Evolutionary conservation across 1,284 basidiomycete genomes (phyloP), one percentile per base, ranked within the genome.

Genomic region (Pseudomicrostroma phylloplanum): DNA sequence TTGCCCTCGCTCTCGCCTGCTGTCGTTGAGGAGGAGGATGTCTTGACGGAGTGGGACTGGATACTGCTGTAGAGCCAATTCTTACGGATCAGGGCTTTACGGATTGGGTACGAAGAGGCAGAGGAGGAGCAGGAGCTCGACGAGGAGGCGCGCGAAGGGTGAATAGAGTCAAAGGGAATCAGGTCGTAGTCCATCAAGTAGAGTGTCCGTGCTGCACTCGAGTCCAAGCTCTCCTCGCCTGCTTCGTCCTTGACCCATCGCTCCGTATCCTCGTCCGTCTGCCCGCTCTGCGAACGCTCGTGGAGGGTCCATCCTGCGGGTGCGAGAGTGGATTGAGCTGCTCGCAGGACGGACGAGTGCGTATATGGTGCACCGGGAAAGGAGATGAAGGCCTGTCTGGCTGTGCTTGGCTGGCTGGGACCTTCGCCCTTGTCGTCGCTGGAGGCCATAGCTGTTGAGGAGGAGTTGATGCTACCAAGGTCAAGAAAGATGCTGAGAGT

Each of bases 51-150:
- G 51, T 54, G 51, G 3, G 71, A 55, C 58, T 85, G 85, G 19
- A 94, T 84, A 54, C 87, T 88, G 42, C 86, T 85, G 25, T 92
- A 88, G 1, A 98, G 84, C 78, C 89, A 92, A 76, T 97, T 92
- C 79, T 98, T 98, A 61, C 96, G 86, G 69, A 97, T 98, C 53
- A 98, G 84, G 26, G 89, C 88, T 79, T 96, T 94, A 59, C 92
- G 86, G 77, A 96, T 92, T 15, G 87, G 87, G 76, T 94, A 96
- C 54, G 88, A 89, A 41, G 51, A 54, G 51, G 25, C 51, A 13
- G 51, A 54, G 51, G 51, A 23, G 13, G 25, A 8, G 12, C 4
- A 48, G 46, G 46, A 4, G 19, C 13, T 25, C 7, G 3, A 6
- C 92, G 84, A 53, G 6, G 57, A 49, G 7, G 63, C 40, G 40